Base-by-base conservation (phyloP, 2,329 filamentous ascomycete genomes). In the Cercospora sojina region DNA sequence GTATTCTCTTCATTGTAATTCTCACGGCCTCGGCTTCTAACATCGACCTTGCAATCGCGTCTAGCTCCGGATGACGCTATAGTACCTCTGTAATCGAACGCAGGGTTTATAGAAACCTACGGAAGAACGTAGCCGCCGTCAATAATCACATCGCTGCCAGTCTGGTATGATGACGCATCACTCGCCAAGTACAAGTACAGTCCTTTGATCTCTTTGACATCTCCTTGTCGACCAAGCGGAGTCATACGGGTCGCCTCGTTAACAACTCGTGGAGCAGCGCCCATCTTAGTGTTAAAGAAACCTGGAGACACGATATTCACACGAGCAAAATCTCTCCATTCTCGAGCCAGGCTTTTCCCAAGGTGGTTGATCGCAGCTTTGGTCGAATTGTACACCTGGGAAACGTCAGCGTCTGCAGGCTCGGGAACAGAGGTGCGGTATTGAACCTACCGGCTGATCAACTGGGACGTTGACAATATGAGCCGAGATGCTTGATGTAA, bases 291-390 rank as follows among this genome's bases (percentile, higher is more conserved):
- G 62, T 85, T 80, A 69, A 87, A 84, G 74, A 84, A 87, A 8
- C 83, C 83, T 0, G 83, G 83, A 0, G 80, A 83, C 9, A 87
- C 82, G 57, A 83, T 80, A 70, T 87, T 87, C 25, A 86, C 85
- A 3, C 85, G 79, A 4, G 85, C 85, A 69, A 87, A 74, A 3
- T 85, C 83, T 9, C 83, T 77, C 85, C 85, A 87, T 68, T 87
- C 85, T 6, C 83, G 77, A 0, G 85, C 84, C 32, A 87, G 77
- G 1, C 79, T 83, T 73, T 86, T 86, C 57, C 83, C 83, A 38
- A 87, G 80, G 64, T 87, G 85, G 2, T 81, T 84, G 12, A 86
- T 80, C 27, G 80, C 85, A 0, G 85, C 85, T 72, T 87, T 87
- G 31, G 81, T 83, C 5, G 80, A 80, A 67, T 87, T 87, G 75